Conservation (phyloP, 352 stramenopile genomes). For the Pythium phragmiticola region DNA sequence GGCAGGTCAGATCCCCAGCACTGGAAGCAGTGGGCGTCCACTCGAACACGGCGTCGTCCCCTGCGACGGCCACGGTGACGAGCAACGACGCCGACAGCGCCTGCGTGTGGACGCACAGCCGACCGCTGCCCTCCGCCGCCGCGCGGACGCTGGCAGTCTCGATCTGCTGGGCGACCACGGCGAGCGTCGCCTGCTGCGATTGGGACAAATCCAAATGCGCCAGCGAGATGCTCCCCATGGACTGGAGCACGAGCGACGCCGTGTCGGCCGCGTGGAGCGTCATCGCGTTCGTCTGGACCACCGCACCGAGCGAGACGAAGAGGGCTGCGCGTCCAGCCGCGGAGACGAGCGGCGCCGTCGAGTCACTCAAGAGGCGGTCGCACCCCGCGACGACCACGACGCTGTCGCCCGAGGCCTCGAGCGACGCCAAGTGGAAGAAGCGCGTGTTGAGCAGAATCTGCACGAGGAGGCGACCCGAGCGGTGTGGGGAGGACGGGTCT, state of each 20-base stretch:
- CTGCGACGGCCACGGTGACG: not conserved
- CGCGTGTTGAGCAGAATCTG: constrained; percentile 18
- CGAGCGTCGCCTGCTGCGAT: constrained; percentile 6
- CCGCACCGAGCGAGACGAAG: not conserved
- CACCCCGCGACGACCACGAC: constrained; percentile 13
- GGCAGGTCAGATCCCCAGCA: not conserved
- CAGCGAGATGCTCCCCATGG: not conserved
- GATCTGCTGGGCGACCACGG: not conserved
- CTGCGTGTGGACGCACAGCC: constrained; percentile 16
- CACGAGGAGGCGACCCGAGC: constrained; percentile 10
- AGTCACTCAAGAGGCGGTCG: not conserved
- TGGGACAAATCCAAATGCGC: not conserved
- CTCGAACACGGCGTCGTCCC: constrained; percentile 1
- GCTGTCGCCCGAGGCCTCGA: constrained; percentile 8
- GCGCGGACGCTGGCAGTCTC: not conserved
- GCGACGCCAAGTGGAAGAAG: not conserved
- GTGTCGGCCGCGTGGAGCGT: not conserved
- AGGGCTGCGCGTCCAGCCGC: not conserved
- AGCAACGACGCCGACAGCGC: not conserved
- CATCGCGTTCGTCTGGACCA: not conserved
- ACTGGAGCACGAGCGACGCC: constrained; percentile 17
- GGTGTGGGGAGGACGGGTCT: not conserved
- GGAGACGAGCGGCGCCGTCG: not conserved
- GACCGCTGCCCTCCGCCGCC: not conserved
- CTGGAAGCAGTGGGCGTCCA: constrained; percentile 1